These are phyloP conservation scores for Botrytis fabae DNA, from an alignment of 2,329 filamentous ascomycete species.

Conservation along the genomic window DNA sequence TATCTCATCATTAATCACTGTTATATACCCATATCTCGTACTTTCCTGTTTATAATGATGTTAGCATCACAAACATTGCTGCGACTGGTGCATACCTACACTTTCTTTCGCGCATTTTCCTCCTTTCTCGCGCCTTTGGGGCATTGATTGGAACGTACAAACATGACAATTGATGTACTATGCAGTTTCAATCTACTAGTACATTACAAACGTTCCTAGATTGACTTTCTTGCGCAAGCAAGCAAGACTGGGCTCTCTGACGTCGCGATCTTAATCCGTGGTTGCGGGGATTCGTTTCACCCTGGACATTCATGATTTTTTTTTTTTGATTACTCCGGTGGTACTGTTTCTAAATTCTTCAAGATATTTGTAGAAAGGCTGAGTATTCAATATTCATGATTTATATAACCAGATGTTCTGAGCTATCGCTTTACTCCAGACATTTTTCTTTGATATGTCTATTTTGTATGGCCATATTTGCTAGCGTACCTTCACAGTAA, in stretches of 20 bases:
- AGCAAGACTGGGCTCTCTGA: slow-evolving; percentile 58
- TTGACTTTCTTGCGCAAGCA: slow-evolving; percentile 39
- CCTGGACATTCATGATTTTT: slow-evolving; percentile 37
- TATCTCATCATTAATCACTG: background rate
- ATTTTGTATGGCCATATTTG: background rate
- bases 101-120: background rate
- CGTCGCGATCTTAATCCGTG: slow-evolving; percentile 48
- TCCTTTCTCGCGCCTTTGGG: background rate
- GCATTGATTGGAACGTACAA: slow-evolving; percentile 15
- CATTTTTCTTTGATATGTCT: background rate
- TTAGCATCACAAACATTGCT: background rate
- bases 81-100: background rate
- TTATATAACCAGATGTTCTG: background rate
- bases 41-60: background rate
- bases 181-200: slow-evolving; percentile 55
- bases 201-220: slow-evolving; percentile 53
- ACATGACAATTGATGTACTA: slow-evolving; percentile 38
- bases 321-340: background rate
- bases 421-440: background rate
- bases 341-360: background rate
- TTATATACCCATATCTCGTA: background rate
- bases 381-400: background rate
- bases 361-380: background rate
- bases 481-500: background rate
- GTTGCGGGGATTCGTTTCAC: slow-evolving; percentile 64